Percentiles rank a stretch among this genome's conserved stretches.
phyloP scores from a whole-genome alignment of 352 stramenopile genomes.

The Phytophthora sp. region DNA sequence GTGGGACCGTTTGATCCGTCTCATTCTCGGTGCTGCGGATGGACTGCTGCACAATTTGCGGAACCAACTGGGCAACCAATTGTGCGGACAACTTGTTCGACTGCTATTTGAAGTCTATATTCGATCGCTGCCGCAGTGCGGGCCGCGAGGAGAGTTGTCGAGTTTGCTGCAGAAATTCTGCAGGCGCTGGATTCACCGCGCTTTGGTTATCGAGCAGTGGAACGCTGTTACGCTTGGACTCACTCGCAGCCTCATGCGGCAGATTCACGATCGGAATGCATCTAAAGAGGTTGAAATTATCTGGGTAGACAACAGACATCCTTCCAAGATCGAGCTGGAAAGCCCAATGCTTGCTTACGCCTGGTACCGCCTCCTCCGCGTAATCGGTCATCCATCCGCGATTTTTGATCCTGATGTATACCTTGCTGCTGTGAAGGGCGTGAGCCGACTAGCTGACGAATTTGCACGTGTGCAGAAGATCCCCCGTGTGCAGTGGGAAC shows the following conservation, averaged over 20 bases:
- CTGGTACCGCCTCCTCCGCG: conserved; percentile 83
- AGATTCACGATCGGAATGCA: conserved; percentile 59
- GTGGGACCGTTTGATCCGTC: conserved; percentile 84
- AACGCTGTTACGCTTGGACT: conserved; percentile 78
- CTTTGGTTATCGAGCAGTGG: conserved; percentile 89
- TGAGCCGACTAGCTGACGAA: conserved; percentile 79
- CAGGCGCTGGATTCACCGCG: conserved; percentile 85
- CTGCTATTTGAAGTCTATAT: conserved; percentile 84
- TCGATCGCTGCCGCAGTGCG: conserved; percentile 71
- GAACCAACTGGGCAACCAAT: conserved; percentile 71
- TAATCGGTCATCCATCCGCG: conserved; percentile 83
- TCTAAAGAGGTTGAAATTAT: conserved; percentile 73
- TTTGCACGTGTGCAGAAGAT: conserved; percentile 74
- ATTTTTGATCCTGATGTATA: conserved; percentile 88
- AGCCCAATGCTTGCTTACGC: conserved; percentile 78
- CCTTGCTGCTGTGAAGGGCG: conserved; percentile 81
- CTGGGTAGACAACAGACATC: conserved; percentile 69
- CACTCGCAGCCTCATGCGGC: conserved; percentile 76
- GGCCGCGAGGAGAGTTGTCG: conserved; percentile 77
- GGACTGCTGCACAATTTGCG: conserved; percentile 78
- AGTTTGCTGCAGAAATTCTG: conserved; percentile 88
- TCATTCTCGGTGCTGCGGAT: conserved; percentile 79
- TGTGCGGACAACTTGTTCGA: conserved; percentile 78
- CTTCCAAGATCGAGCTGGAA: conserved; percentile 80
- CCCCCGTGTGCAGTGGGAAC: conserved; percentile 73